phyloP scores from a whole-genome alignment of 2,329 filamentous ascomycete genomes.

The Fusarium nanum region DNA sequence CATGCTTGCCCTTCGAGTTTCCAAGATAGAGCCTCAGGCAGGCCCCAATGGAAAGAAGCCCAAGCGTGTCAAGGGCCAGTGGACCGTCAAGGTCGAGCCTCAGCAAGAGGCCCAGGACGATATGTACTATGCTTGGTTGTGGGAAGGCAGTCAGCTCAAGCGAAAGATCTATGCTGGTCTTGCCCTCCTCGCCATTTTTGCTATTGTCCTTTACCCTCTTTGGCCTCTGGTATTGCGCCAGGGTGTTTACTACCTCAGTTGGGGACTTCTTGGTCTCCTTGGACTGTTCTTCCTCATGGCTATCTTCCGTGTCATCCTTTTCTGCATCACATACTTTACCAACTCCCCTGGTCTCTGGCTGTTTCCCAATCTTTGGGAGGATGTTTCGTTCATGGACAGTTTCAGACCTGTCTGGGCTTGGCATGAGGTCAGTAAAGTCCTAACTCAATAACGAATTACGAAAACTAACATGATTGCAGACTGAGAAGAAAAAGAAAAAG shows the following conservation, averaged over 20 bases:
- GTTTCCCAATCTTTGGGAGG: conserved; percentile 97
- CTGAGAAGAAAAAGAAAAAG: conserved; percentile 64
- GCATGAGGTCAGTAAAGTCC: conserved; percentile 80
- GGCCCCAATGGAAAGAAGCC: conserved; percentile 73
- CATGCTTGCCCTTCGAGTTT: conserved; percentile 90
- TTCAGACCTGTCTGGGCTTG: conserved; percentile 97
- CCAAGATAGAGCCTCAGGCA: conserved; percentile 77
- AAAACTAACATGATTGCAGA: conserved; percentile 44
- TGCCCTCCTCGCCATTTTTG: conserved; percentile 85
- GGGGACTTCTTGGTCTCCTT: conserved; percentile 89
- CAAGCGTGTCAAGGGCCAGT: conserved; percentile 94
- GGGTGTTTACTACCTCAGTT: conserved; percentile 97
- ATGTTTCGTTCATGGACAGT: conserved; percentile 97
- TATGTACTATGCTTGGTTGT: conserved; percentile 97
- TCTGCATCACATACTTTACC: conserved; percentile 89
- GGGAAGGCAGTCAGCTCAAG: conserved; percentile 93
- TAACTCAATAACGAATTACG: not conserved
- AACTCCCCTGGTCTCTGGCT: conserved; percentile 93
- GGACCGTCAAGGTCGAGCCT: conserved; percentile 95
- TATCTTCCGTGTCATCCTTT: conserved; percentile 94
- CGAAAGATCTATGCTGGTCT: conserved; percentile 90
- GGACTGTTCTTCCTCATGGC: conserved; percentile 98
- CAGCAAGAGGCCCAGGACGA: conserved; percentile 91
- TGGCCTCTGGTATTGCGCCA: conserved; percentile 93
- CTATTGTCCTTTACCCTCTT: conserved; percentile 92